Conservation (phyloP, 371 early-diverging fungal species). For the Haplosporangium sp. region DNA sequence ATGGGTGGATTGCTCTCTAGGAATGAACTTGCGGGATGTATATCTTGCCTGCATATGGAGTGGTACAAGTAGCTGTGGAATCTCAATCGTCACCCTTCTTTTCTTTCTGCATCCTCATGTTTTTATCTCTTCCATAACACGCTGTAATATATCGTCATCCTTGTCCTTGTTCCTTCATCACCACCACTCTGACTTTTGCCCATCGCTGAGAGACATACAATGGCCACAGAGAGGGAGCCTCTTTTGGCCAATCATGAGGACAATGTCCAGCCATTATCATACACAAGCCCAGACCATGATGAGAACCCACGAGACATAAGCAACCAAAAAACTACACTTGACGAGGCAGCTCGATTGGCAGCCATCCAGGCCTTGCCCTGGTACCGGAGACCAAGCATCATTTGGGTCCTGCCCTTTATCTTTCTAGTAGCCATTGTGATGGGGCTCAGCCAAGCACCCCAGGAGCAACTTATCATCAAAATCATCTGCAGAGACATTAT, state of each 20-base stretch:
- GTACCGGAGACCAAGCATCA: constrained; percentile 33
- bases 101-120: neutral
- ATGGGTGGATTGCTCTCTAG: neutral
- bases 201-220: neutral
- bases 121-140: too few species aligned
- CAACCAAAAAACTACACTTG: neutral
- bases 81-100: too few species aligned
- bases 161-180: neutral
- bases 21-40: neutral
- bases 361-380: constrained; percentile 27
- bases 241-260: neutral
- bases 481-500: constrained; percentile 38
- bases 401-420: constrained; percentile 41
- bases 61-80: too few species aligned
- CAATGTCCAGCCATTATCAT: too few species aligned
- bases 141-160: too few species aligned
- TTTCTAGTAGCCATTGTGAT: constrained; percentile 18
- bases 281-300: neutral
- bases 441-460: constrained; percentile 21
- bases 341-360: constrained; percentile 26
- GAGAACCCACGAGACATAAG: neutral
- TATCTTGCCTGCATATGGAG: neutral
- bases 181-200: neutral
- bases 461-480: constrained; percentile 32
- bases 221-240: constrained; percentile 14